These are phyloP conservation scores for Lentinula boryana DNA, from an alignment of 768 basidiomycete species.

Conservation along the genomic window DNA sequence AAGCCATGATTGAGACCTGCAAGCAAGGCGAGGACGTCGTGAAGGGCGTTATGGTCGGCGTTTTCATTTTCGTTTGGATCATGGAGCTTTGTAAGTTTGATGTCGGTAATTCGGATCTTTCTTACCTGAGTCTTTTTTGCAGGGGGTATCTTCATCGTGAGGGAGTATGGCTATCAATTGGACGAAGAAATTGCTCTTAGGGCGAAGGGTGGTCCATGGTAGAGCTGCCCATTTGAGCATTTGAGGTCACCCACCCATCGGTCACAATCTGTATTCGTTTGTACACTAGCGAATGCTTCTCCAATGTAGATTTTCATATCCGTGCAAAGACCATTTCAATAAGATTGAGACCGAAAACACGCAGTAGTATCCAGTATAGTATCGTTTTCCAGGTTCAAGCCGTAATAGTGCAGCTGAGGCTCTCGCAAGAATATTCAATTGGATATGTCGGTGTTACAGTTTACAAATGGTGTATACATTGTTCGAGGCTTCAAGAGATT, in stretches of 20 bases:
- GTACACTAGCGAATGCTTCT: not conserved
- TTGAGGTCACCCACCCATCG: not conserved
- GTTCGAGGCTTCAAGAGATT: not conserved
- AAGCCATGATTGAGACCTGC: conserved; percentile 26
- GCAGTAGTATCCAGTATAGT: too few species aligned
- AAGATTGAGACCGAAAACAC: too few species aligned
- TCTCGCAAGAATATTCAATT: too few species aligned
- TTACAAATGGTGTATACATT: not conserved
- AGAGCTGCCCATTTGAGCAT: not conserved
- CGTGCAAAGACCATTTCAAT: not conserved
- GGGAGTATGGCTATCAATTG: conserved; percentile 37
- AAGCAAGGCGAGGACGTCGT: conserved; percentile 30
- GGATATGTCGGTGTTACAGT: not conserved
- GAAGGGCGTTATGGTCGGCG: conserved; percentile 34
- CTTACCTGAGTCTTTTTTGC: not conserved
- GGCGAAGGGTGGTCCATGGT: conserved; percentile 10
- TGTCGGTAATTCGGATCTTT: not conserved
- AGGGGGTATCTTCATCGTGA: conserved; percentile 45
- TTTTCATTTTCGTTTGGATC: conserved; percentile 40
- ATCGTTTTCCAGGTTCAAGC: too few species aligned
- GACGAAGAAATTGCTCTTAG: conserved; percentile 34
- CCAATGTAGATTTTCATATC: not conserved
- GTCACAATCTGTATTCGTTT: not conserved
- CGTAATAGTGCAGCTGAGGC: too few species aligned
- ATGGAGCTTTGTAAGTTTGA: conserved; percentile 39